A percentile compares a stretch with the other conserved stretches of the same genome.
phyloP scores from a whole-genome alignment of 2,329 filamentous ascomycete genomes.

The Aspergillus tubingensis region DNA sequence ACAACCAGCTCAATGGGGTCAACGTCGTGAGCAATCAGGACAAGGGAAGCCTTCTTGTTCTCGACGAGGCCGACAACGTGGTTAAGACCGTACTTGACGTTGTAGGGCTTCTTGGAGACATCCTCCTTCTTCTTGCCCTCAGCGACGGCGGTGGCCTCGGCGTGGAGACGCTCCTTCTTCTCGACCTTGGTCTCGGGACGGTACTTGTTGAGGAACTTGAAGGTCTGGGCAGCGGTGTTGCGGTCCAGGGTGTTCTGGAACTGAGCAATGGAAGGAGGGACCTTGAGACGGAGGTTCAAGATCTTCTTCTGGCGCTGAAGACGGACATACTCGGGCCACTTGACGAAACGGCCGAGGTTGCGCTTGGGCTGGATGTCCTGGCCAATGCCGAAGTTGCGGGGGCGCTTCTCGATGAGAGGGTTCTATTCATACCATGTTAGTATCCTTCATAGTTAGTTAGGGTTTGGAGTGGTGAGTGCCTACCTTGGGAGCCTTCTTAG shows the following conservation, averaged over 20 bases:
- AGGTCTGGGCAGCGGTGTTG: slow-evolving; percentile 93
- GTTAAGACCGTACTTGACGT: slow-evolving; percentile 99
- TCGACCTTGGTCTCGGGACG: slow-evolving; percentile 97
- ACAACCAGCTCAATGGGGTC: slow-evolving; percentile 99
- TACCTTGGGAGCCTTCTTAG: slow-evolving; percentile 97
- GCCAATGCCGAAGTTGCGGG: slow-evolving; percentile 97
- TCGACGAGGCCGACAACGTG: slow-evolving; percentile 96
- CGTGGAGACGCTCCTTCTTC: slow-evolving; percentile 99
- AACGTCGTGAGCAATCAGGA: slow-evolving; percentile 98
- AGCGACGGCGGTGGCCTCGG: slow-evolving; percentile 96
- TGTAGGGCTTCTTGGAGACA: slow-evolving; percentile 99
- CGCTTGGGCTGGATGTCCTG: slow-evolving; percentile 97
- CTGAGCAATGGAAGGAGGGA: slow-evolving; percentile 94
- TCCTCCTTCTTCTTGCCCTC: slow-evolving; percentile 99
- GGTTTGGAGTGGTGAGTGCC: slow-evolving; percentile 41
- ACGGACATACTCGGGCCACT: slow-evolving; percentile 99
- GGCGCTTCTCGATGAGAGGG: slow-evolving; percentile 97
- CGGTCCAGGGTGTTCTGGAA: slow-evolving; percentile 97
- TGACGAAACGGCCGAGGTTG: slow-evolving; percentile 97
- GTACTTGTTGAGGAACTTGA: slow-evolving; percentile 99
- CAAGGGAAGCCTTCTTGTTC: slow-evolving; percentile 99
- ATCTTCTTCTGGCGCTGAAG: slow-evolving; percentile 96
- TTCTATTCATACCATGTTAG: slow-evolving; percentile 63
- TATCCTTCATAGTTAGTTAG: background rate
- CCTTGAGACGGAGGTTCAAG: slow-evolving; percentile 97